Evolutionary conservation across 371 early-diverging fungal genomes (phyloP).

Genomic region (Rhizopus delemar): DNA sequence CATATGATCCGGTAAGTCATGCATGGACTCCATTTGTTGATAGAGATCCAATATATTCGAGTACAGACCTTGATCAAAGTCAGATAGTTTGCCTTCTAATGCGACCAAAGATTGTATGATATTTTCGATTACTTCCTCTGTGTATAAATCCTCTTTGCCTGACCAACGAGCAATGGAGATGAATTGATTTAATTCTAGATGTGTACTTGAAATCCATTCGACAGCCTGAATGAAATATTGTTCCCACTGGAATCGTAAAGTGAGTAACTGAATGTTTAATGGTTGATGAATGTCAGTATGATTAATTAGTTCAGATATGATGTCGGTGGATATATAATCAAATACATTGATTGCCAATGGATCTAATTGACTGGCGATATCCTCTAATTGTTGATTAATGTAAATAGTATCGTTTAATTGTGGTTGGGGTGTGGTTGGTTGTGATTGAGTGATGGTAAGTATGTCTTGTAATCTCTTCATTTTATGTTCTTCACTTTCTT

Average conservation of each 20-base stretch:
- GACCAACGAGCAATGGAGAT: constrained; percentile 39
- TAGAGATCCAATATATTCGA: constrained; percentile 42
- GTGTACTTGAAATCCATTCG: constrained; percentile 41
- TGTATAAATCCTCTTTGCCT: constrained; percentile 24
- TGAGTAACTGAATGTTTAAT: constrained; percentile 27
- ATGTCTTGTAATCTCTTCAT: constrained; percentile 17
- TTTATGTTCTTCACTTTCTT: constrained; percentile 6
- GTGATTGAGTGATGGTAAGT: background rate
- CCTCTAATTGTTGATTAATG: constrained; percentile 40
- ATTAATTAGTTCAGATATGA: background rate
- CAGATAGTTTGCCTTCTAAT: constrained; percentile 41
- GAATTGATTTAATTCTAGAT: constrained; percentile 39
- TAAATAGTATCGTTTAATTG: constrained; percentile 37
- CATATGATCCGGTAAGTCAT: constrained; percentile 43
- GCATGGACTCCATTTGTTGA: constrained; percentile 49
- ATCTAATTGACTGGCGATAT: constrained; percentile 33
- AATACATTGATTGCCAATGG: constrained; percentile 8
- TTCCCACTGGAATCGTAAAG: constrained; percentile 52
- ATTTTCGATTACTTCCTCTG: constrained; percentile 28
- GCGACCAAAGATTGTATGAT: constrained; percentile 36
- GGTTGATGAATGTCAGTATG: background rate
- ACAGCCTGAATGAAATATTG: constrained; percentile 43
- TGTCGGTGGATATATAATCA: background rate
- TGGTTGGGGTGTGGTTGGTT: constrained; percentile 19
- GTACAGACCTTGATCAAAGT: constrained; percentile 43